Conservation (phyloP, 352 stramenopile genomes). For the Plasmopara viticola region DNA sequence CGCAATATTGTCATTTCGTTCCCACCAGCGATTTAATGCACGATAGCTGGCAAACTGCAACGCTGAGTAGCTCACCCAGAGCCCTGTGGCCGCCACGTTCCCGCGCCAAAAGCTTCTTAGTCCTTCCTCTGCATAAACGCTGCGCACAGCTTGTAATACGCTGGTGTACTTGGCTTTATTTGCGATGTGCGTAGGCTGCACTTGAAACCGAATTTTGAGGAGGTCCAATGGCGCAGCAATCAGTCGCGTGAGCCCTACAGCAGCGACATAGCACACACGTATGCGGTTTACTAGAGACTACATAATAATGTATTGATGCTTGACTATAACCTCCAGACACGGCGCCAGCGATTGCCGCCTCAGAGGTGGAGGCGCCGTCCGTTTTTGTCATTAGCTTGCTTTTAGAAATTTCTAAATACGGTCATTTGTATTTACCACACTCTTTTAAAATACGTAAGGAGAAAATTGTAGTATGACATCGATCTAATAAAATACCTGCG, state of each 20-base stretch:
- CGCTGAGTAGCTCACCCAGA: constrained; percentile 80
- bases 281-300: neutral
- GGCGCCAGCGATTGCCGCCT: constrained; percentile 55
- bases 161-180: constrained; percentile 40
- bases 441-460: too few species aligned
- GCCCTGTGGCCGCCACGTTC: constrained; percentile 64
- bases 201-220: constrained; percentile 80
- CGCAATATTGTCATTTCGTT: constrained; percentile 11
- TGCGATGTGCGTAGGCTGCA: constrained; percentile 54
- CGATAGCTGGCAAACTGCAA: constrained; percentile 72
- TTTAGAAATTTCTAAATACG: neutral
- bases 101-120: constrained; percentile 77
- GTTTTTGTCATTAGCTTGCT: neutral
- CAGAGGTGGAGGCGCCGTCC: constrained; percentile 26
- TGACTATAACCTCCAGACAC: constrained; percentile 43
- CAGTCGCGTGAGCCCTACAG: constrained; percentile 42
- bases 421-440: too few species aligned
- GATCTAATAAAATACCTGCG: too few species aligned
- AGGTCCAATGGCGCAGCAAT: constrained; percentile 72
- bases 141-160: constrained; percentile 48
- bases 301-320: neutral
- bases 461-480: too few species aligned
- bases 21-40: constrained; percentile 37
- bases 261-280: neutral
- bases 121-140: constrained; percentile 77